Conservation (phyloP, 345 rosid genomes). For the Iberis pinnata region DNA sequence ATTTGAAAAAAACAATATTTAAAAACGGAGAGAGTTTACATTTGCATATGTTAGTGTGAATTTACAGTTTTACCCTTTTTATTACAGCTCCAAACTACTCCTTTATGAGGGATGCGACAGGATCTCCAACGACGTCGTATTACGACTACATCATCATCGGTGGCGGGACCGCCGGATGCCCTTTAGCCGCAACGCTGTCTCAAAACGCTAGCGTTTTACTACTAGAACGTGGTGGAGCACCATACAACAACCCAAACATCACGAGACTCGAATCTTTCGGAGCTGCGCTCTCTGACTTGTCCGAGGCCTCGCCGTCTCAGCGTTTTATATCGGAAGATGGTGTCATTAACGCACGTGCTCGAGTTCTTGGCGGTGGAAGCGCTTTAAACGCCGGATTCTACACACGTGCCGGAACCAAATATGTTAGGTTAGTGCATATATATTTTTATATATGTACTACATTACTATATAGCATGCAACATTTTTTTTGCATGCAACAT, state of each 20-base stretch:
- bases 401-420: slow-evolving; percentile 40
- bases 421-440: slow-evolving; percentile 33
- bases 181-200: slow-evolving; percentile 70
- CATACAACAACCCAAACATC: slow-evolving; percentile 53
- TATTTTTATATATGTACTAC: neutral
- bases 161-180: slow-evolving; percentile 82
- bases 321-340: slow-evolving; percentile 68
- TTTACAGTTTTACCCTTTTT: neutral
- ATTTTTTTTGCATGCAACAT: no score
- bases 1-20: no score
- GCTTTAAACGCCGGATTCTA: slow-evolving; percentile 67
- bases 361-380: slow-evolving; percentile 65
- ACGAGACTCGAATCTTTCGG: slow-evolving; percentile 39
- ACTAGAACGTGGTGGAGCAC: slow-evolving; percentile 71
- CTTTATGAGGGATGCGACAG: slow-evolving; percentile 51
- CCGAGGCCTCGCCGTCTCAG: slow-evolving; percentile 51
- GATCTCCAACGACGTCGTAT: slow-evolving; percentile 36
- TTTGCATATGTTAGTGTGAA: neutral
- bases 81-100: slow-evolving; percentile 61
- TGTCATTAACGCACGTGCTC: slow-evolving; percentile 58
- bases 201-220: slow-evolving; percentile 48
- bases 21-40: neutral
- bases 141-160: slow-evolving; percentile 62
- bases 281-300: slow-evolving; percentile 45
- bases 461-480: no score